Evolutionary conservation across 352 stramenopile species (phyloP), one percentile per base, ranked within the genome.

Genomic region (Halophytophthora batemanensis): DNA sequence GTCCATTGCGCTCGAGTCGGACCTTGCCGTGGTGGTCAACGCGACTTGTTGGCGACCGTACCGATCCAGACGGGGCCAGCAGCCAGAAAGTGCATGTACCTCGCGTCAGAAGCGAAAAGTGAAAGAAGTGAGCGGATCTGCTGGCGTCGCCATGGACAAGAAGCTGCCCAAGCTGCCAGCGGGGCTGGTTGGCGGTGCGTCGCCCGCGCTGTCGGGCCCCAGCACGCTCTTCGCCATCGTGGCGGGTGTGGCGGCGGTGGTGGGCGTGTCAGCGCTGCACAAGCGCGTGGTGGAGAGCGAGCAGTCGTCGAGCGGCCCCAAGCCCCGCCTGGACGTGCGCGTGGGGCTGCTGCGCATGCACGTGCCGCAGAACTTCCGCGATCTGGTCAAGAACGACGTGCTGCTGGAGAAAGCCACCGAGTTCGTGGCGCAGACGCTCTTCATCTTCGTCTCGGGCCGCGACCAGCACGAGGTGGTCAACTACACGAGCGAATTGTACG

Each of bases 401-500:
- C 56, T 90, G n/a, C 22, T 93, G 19, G 78, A 89, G 44, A 87
- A 86, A 53, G 47, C 67, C 10, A 66, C 77, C 17, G 65, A 69
- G 22, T 50, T 66, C 7, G 77, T 86, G 22, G 53, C 66, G 10
- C 49, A 76, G 12, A 72, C 58, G 17, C 59, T 93, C 15, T 52
- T 82, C 21, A 67, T 93, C 37, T 93, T 72, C 57, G 79, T 93
- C 21, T 67, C 66, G n/a, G 76, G 71, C 5, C 46, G 64, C 17
- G 60, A 76, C 42, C 74, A 73, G 38, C 71, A 82, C 51, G 78
- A 82, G 56, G 64, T 80, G 49, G 54, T 93, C 42, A 86, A 85
- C 59, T 93, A 87, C 70, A 74, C 68, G 53, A 88, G 82, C 60
- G 71, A 93, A 49, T 65, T 93, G 21, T 90, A 90, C 64, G 70